phyloP scores from a whole-genome alignment of 768 basidiomycete genomes.

The Lyophyllum shimeji region DNA sequence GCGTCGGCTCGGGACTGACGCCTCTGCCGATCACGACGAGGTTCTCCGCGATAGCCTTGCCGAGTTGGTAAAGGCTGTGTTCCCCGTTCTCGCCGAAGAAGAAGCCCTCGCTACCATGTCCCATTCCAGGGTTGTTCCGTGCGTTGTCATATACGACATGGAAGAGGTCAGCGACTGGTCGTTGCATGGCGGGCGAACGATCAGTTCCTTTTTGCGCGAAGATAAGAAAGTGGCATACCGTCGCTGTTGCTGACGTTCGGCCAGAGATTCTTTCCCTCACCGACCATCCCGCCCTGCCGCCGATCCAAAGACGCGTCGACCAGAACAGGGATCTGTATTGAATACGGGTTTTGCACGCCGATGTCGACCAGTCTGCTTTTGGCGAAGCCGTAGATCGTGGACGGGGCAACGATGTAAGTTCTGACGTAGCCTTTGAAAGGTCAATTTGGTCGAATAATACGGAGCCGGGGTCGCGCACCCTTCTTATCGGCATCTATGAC shows the following conservation, averaged over 20 bases:
- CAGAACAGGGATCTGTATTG: constrained; percentile 21
- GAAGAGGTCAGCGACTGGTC: constrained; percentile 36
- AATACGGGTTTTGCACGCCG: constrained; percentile 49
- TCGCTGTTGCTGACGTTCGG: constrained; percentile 43
- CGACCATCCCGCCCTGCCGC: constrained; percentile 23
- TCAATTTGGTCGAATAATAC: background rate
- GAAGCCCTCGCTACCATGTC: constrained; percentile 49
- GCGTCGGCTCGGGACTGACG: constrained; percentile 38
- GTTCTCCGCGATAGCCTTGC: constrained; percentile 35
- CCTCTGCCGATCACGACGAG: constrained; percentile 38
- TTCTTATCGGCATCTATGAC: constrained; percentile 47
- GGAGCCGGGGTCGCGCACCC: constrained; percentile 27
- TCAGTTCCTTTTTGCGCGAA: background rate
- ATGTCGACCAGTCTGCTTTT: constrained; percentile 44
- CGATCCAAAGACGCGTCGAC: constrained; percentile 27
- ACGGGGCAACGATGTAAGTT: constrained; percentile 50
- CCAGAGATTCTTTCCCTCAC: constrained; percentile 28
- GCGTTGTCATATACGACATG: constrained; percentile 39
- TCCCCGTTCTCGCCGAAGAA: constrained; percentile 57
- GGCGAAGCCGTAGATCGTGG: constrained; percentile 61
- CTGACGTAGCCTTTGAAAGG: constrained; percentile 43
- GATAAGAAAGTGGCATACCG: constrained; percentile 27
- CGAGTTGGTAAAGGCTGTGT: constrained; percentile 41
- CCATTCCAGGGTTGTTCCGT: constrained; percentile 23
- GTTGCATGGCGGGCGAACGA: background rate